Conservation (phyloP, 1,139 yeast genomes). For the Geotrichum restrictum region DNA sequence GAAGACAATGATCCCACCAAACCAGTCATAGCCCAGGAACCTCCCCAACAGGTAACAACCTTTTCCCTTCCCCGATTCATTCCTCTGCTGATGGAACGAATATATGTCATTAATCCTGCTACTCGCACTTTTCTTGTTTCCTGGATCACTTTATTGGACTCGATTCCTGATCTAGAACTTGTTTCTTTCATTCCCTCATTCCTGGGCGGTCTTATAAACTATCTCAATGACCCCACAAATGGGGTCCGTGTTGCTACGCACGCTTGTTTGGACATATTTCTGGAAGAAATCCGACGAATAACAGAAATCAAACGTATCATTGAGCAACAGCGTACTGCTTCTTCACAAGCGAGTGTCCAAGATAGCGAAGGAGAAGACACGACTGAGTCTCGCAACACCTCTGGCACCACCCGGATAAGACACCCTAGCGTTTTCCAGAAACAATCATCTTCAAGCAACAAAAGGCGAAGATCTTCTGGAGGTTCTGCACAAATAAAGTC, state of each 20-base stretch:
- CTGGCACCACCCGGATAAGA: constrained; percentile 12
- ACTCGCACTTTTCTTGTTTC: constrained; percentile 87
- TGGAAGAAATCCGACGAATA: constrained; percentile 75
- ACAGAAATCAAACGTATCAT: constrained; percentile 56
- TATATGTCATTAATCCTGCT: constrained; percentile 88
- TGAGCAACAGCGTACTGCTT: constrained; percentile 17
- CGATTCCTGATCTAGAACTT: constrained; percentile 86
- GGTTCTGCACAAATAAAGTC: background rate
- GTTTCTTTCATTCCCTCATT: constrained; percentile 85
- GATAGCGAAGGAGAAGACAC: constrained; percentile 11
- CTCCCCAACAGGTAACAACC: constrained; percentile 48
- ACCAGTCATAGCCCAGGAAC: constrained; percentile 28
- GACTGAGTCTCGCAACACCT: constrained; percentile 9
- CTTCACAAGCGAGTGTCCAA: background rate
- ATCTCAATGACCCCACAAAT: constrained; percentile 75
- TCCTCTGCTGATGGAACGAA: constrained; percentile 83
- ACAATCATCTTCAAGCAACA: background rate
- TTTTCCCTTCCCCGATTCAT: constrained; percentile 85
- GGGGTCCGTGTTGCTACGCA: constrained; percentile 88
- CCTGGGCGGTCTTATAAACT: constrained; percentile 76
- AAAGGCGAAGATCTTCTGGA: constrained; percentile 2
- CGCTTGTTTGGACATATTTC: constrained; percentile 65
- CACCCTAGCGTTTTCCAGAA: background rate
- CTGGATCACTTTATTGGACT: constrained; percentile 87
- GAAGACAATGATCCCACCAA: constrained; percentile 24